A percentile compares a stretch with the other conserved stretches of the same genome.
These are phyloP conservation scores for Pelargonium australe DNA, from an alignment of 441 rosid species.

Conservation along the genomic window DNA sequence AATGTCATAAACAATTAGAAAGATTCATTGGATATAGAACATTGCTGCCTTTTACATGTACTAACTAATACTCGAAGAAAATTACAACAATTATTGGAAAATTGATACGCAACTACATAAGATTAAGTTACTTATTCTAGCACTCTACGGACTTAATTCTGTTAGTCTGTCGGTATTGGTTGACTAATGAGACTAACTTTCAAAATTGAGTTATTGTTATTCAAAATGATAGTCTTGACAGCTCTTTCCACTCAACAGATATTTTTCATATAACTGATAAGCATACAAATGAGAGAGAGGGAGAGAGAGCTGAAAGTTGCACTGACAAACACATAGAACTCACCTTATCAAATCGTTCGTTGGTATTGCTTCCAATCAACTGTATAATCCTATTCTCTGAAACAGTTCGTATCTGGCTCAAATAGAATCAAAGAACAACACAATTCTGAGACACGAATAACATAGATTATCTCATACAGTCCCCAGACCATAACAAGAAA, in stretches of 20 bases:
- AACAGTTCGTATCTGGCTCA: slow-evolving; percentile 33
- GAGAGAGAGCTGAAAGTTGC: neutral
- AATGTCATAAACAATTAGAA: no score
- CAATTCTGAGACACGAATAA: neutral
- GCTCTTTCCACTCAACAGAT: neutral
- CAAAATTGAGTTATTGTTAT: no score
- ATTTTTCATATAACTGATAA: no score
- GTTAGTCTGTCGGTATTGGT: no score
- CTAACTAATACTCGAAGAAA: no score
- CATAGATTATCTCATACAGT: neutral
- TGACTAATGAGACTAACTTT: no score
- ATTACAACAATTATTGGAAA: no score
- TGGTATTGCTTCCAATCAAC: slow-evolving; percentile 56
- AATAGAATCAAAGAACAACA: neutral
- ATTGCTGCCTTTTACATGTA: no score
- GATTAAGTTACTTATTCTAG: no score
- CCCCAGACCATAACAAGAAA: neutral
- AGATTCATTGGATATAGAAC: no score
- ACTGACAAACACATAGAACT: slow-evolving; percentile 7
- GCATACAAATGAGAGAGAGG: neutral
- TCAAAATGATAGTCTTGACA: neutral
- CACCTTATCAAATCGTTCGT: slow-evolving; percentile 52
- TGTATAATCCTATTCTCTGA: slow-evolving; percentile 45
- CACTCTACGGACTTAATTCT: no score
- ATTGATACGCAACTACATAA: no score